These are phyloP conservation scores for Glomus cerebriforme DNA, from an alignment of 192 early-diverging fungal genomes.

Conservation along the genomic window DNA sequence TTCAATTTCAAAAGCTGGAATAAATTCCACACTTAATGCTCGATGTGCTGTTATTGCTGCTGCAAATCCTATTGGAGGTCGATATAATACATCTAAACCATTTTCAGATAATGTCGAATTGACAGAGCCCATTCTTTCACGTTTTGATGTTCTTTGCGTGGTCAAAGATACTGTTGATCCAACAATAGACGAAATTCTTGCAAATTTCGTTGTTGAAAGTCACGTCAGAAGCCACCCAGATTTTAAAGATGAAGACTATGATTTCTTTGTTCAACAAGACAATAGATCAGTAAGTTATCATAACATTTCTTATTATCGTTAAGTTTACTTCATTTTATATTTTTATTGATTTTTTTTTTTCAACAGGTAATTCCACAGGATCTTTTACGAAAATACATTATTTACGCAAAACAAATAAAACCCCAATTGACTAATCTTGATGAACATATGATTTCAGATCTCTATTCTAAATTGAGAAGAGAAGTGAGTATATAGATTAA, in stretches of 20 bases:
- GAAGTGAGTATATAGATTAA: constrained; percentile 62
- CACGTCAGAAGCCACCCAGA: constrained; percentile 91
- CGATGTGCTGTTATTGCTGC: constrained; percentile 82
- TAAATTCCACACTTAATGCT: constrained; percentile 82
- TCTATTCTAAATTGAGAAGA: constrained; percentile 90
- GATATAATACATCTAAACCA: constrained; percentile 86
- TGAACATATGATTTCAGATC: constrained; percentile 82
- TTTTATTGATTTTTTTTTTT: background rate
- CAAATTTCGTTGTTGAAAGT: constrained; percentile 90
- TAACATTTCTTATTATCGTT: background rate
- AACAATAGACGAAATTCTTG: constrained; percentile 85
- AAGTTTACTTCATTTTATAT: constrained; percentile 23
- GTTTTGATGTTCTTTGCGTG: constrained; percentile 96
- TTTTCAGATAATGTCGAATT: constrained; percentile 98
- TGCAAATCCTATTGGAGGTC: constrained; percentile 83
- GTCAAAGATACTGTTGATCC: constrained; percentile 93
- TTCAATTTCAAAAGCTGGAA: constrained; percentile 87
- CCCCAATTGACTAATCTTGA: constrained; percentile 85
- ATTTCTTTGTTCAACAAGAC: background rate
- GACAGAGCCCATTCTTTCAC: constrained; percentile 97
- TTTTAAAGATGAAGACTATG: constrained; percentile 47
- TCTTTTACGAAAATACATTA: constrained; percentile 83
- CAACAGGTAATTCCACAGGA: constrained; percentile 78
- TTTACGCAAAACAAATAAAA: constrained; percentile 78
- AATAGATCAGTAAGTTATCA: background rate